These are phyloP conservation scores for Torrubiellomyces zombiae DNA, from an alignment of 2,329 filamentous ascomycete genomes.

Conservation along the genomic window DNA sequence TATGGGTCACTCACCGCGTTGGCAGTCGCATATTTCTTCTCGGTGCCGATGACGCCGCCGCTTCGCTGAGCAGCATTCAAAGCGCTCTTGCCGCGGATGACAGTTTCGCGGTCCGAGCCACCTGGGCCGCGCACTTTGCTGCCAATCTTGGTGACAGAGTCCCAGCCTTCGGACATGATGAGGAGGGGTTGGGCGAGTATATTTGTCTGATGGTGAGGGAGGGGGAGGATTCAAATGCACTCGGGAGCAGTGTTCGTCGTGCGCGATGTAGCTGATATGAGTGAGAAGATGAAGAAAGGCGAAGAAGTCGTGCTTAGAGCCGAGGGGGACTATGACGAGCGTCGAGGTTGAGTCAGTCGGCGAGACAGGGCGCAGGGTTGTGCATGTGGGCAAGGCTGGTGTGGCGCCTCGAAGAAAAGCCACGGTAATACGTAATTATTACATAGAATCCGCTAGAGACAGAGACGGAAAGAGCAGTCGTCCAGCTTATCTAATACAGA, in stretches of 20 bases:
- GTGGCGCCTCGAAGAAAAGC: too few species aligned
- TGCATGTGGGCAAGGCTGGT: too few species aligned
- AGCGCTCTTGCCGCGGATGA: conserved; percentile 66
- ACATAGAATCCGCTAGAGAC: too few species aligned
- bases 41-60: conserved; percentile 61
- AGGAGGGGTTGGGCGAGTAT: conserved; percentile 23
- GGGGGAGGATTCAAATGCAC: conserved; percentile 6
- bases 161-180: conserved; percentile 66
- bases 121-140: conserved; percentile 61
- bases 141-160: conserved; percentile 81
- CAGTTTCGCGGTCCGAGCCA: conserved; percentile 58
- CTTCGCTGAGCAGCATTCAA: conserved; percentile 80
- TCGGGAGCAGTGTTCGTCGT: too few species aligned
- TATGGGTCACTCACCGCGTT: conserved; percentile 37
- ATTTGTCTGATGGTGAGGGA: too few species aligned
- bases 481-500: too few species aligned
- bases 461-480: too few species aligned
- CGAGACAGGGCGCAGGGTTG: conserved; percentile 10
- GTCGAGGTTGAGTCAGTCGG: conserved; percentile 20
- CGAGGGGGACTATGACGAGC: too few species aligned
- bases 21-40: conserved; percentile 74
- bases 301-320: too few species aligned
- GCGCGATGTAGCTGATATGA: too few species aligned
- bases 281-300: too few species aligned
- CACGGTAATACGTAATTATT: too few species aligned